These are phyloP conservation scores for Lactarius evosmus DNA, from an alignment of 768 basidiomycete species.

Conservation along the genomic window DNA sequence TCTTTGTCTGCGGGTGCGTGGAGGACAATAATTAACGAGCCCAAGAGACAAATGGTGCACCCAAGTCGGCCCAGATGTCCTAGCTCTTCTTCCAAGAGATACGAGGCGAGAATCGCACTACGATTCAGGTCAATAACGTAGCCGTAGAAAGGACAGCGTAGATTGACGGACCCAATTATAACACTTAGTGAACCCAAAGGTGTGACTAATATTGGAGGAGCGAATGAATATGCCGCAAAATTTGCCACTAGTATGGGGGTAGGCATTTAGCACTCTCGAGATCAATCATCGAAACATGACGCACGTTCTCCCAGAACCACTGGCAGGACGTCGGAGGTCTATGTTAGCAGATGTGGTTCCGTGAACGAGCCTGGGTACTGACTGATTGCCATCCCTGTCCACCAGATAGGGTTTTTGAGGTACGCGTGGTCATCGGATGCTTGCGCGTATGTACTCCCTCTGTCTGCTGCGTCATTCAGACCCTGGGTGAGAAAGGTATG, in stretches of 20 bases:
- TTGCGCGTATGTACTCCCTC: slow-evolving; percentile 44
- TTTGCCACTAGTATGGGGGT: slow-evolving; percentile 55
- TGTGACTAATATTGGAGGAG: slow-evolving; percentile 96
- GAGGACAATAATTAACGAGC: slow-evolving; percentile 90
- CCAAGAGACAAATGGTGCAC: slow-evolving; percentile 78
- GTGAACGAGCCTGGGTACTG: slow-evolving; percentile 37
- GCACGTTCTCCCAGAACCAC: slow-evolving; percentile 92
- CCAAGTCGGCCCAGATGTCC: slow-evolving; percentile 90
- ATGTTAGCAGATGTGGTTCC: not conserved
- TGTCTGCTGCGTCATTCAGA: slow-evolving; percentile 76
- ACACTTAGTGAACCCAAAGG: slow-evolving; percentile 97
- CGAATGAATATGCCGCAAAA: slow-evolving; percentile 97
- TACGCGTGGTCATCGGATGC: slow-evolving; percentile 86
- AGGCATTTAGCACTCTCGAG: not conserved
- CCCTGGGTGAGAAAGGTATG: slow-evolving; percentile 52
- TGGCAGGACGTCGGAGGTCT: slow-evolving; percentile 34
- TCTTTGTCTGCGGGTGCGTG: slow-evolving; percentile 97
- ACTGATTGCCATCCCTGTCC: slow-evolving; percentile 93
- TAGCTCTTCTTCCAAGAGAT: slow-evolving; percentile 88
- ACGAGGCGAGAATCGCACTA: slow-evolving; percentile 91
- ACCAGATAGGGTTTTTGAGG: slow-evolving; percentile 92
- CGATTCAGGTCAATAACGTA: not conserved
- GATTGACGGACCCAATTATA: slow-evolving; percentile 75
- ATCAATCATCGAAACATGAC: slow-evolving; percentile 23
- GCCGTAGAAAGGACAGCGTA: slow-evolving; percentile 4